These are phyloP conservation scores for Catharanthus roseus DNA, from an alignment of 257 asterid genomes.

Conservation along the genomic window DNA sequence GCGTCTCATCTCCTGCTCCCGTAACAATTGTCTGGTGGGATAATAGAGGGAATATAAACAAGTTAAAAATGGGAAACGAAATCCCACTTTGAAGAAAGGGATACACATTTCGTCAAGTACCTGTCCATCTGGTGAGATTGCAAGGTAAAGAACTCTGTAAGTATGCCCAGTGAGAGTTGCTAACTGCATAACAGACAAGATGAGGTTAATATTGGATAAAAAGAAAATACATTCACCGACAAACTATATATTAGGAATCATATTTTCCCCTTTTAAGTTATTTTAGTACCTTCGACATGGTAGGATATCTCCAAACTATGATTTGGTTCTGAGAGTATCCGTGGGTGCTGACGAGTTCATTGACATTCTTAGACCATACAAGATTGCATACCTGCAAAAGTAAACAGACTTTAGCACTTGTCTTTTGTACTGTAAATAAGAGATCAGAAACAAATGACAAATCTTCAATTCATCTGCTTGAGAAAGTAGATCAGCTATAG, in stretches of 20 bases:
- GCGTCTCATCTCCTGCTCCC: slow-evolving; percentile 99
- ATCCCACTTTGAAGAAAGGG: no score
- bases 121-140: slow-evolving; percentile 99
- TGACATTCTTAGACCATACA: slow-evolving; percentile 97
- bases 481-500: background rate
- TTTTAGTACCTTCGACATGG: slow-evolving; percentile 77
- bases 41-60: background rate
- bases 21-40: slow-evolving; percentile 83
- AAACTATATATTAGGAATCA: no score
- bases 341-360: slow-evolving; percentile 95
- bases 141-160: slow-evolving; percentile 85
- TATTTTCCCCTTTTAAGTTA: background rate
- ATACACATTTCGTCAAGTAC: slow-evolving; percentile 23
- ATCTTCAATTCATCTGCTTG: background rate
- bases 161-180: slow-evolving; percentile 95
- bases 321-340: slow-evolving; percentile 96
- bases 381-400: slow-evolving; percentile 87
- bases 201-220: background rate
- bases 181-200: slow-evolving; percentile 48
- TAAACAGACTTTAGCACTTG: slow-evolving; percentile 1
- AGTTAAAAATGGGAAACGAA: background rate
- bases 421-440: background rate
- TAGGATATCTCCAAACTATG: slow-evolving; percentile 86
- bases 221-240: background rate
- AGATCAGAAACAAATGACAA: background rate